Conservation (phyloP, 2,329 filamentous ascomycete species). For the Trichophyton benhamiae region DNA sequence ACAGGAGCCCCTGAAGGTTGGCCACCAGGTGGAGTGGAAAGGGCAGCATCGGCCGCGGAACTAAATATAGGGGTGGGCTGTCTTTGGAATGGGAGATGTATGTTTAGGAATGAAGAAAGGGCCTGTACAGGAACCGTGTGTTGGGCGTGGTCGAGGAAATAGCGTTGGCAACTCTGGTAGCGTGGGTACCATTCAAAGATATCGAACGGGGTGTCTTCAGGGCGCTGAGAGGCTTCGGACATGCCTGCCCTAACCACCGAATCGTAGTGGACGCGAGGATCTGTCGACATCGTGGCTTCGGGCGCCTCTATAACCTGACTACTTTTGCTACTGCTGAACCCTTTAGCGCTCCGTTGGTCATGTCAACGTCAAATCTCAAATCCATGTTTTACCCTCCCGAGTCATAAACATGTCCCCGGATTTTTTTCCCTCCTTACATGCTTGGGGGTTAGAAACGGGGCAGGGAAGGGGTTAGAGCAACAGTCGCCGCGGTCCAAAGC, state of each 20-base stretch:
- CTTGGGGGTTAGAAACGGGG: not conserved
- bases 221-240: constrained; percentile 24
- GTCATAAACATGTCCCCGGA: not conserved
- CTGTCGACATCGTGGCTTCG: constrained; percentile 8
- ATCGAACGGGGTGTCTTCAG: constrained; percentile 36
- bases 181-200: constrained; percentile 88
- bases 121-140: constrained; percentile 73
- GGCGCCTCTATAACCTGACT: not conserved
- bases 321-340: not conserved
- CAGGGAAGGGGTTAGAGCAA: not conserved
- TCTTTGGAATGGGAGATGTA: constrained; percentile 76
- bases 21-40: constrained; percentile 33
- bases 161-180: constrained; percentile 78
- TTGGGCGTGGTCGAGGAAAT: constrained; percentile 86
- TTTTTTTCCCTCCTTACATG: not conserved
- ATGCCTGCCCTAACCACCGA: constrained; percentile 28
- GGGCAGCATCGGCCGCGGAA: constrained; percentile 21
- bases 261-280: constrained; percentile 21
- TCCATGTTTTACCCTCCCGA: not conserved
- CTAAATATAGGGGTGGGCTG: constrained; percentile 37
- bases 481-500: constrained; percentile 5
- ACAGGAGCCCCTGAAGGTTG: constrained; percentile 27
- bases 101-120: constrained; percentile 82
- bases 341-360: constrained; percentile 4
- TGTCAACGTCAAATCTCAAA: not conserved